Base-by-base conservation (phyloP, 2,329 filamentous ascomycete species). In the Chalara sp. region DNA sequence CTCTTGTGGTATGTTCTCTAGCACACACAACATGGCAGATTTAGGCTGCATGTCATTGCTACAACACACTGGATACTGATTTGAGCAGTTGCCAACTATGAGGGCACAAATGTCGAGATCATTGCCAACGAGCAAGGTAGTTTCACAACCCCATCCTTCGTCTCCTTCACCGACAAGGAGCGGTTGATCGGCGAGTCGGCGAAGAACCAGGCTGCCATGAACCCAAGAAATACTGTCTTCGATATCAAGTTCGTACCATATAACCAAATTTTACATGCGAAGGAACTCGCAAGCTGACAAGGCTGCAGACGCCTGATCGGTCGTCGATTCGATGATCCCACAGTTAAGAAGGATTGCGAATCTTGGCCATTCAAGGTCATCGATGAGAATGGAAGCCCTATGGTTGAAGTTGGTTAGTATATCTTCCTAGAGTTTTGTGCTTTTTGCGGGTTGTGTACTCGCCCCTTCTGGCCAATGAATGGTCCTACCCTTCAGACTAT, bases 181-280 rank as follows among this genome's bases (percentile, higher is more conserved):
- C 91, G 93, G 75, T 79, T 99, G 77, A 97, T 97, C 70, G 93
- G 93, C 80, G 93, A 97, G 83, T 92, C 93, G 56, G 93, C 93
- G 70, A 99, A 97, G 88, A 99, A 99, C 82, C 91, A 96, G 84
- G 93, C 92, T 70, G 92, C 93, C 68, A 96, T 97, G 89, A 99
- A 99, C 88, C 93, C 93, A 58, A 75, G 75, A 71, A 97, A 97
- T 81, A 99, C 93, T 65, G 82, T 99, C 76, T 99, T 97, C 78
- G 93, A 99, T 76, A 88, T 96, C 83, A 99, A 97, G 90, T 93
- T 74, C 76, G 86, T 76, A 28, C 49, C 32, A 51, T 40, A 8
- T 12, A n/a, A 39, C 37, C 32, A 10, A 21, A 32, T 32, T 32
- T 29, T 28, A 12, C 28, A 30, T 13, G 10, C 8, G 12, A n/a